Percentiles rank a stretch among this genome's conserved stretches.
phyloP scores from a whole-genome alignment of 2,329 filamentous ascomycete genomes.

The Zymoseptoria tritici region DNA sequence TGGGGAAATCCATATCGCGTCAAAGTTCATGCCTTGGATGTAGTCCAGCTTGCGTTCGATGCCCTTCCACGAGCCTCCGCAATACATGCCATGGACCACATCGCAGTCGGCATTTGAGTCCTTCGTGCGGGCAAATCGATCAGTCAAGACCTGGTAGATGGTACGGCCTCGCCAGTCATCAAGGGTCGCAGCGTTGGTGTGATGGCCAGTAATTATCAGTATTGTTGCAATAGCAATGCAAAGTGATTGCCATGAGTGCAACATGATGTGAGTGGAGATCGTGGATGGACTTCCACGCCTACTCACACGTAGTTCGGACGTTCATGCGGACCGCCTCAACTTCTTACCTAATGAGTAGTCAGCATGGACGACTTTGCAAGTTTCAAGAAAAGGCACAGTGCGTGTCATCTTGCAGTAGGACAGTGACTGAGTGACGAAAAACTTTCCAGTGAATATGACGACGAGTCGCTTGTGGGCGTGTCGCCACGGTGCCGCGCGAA shows the following conservation, averaged over 20 bases:
- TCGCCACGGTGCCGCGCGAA: neutral
- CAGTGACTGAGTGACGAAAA: neutral
- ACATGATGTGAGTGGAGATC: neutral
- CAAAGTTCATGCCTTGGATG: slow-evolving; percentile 37
- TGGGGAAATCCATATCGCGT: slow-evolving; percentile 45
- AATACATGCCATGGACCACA: slow-evolving; percentile 25
- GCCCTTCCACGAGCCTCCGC: slow-evolving; percentile 36
- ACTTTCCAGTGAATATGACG: neutral
- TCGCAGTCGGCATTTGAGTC: slow-evolving; percentile 22
- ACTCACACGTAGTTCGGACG: neutral
- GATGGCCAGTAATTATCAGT: neutral
- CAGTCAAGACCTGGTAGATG: slow-evolving; percentile 36
- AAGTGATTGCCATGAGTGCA: neutral
- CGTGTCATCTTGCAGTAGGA: neutral
- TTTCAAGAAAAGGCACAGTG: neutral
- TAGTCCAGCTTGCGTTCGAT: slow-evolving; percentile 38
- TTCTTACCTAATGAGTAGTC: neutral
- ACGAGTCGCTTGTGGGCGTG: neutral
- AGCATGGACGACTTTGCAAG: neutral
- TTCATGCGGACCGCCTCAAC: neutral
- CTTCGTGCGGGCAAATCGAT: slow-evolving; percentile 29
- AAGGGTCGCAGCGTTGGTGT: slow-evolving; percentile 24
- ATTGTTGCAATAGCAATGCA: neutral
- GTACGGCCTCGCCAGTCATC: slow-evolving; percentile 33
- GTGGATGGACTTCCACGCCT: neutral